Base-by-base conservation (phyloP, 768 basidiomycete species). In the Mycena pura region DNA sequence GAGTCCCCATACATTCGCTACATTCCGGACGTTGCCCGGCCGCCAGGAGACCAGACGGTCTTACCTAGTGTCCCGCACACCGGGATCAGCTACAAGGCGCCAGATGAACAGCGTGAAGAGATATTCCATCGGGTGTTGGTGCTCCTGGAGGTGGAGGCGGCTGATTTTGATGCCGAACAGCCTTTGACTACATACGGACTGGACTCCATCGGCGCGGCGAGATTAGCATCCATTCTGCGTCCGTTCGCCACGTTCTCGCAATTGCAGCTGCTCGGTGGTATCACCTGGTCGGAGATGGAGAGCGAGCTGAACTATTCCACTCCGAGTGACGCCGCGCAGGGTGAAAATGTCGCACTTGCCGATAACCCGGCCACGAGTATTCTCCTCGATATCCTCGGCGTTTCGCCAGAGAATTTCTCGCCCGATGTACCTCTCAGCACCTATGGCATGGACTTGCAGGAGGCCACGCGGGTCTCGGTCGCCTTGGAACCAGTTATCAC, bases 391-490 rank as follows among this genome's bases (percentile, higher is more conserved):
- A 51, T 66, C 34, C 49, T 77, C 3, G 70, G 68, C 43, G 51
- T 77, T 25, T 48, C 68, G 6, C 46, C 48, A 10, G 68, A 70
- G 27, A 72, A 77, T 39, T 67, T 76, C 38, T 69, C 69, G 2
- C 48, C 60, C 6, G 68, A 75, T n/a, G 69, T 73, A 10, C 74
- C 75, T 9, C 66, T 76, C 32, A 74, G 68, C 5, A 52, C 69
- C 2, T 76, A 76, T 34, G 75, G 75, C 31, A 57, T 76, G n/a
- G 76, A 77, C 56, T 76, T 73, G 9, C 67, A 73, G 17, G 65
- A 69, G 21, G 75, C 75, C 21, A 68, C 69, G n/a, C 57, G 69
- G 24, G 49, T 76, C 19, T 69, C 75, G 4, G 62, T 60, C 28
- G 69, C 68, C 1, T 67, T 76, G 27, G 61, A 64, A 8, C 67